Base-by-base conservation (phyloP, 2,329 filamentous ascomycete species). In the Gremmenia infestans region DNA sequence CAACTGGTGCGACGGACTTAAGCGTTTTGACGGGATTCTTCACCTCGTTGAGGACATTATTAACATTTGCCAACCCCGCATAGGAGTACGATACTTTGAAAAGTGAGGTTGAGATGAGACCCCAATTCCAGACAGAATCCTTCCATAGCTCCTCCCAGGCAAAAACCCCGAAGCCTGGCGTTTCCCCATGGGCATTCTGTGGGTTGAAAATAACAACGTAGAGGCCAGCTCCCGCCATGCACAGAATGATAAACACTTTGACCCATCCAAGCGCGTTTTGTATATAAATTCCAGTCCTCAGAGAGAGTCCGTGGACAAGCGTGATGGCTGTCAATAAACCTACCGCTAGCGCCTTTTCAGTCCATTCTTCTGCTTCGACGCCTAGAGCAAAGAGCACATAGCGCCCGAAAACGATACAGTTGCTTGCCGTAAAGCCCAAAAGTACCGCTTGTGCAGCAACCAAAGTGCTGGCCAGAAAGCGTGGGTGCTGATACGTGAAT, bases 81-180 rank as follows among this genome's bases (percentile, higher is more conserved):
- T 77, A 83, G 50, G 73, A 78, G 72, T 80, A 81, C 50, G 81
- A 74, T 19, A 82, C 78, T 59, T 82, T 81, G 66, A 81, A 79
- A 5, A 82, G 65, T 0, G 79, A 77, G 0, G 79, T 81, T 1
- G 74, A 71, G n/a, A 89, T 73, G 1, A 81, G 74, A 32, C 83
- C 83, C 78, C 83, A 87, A 64, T 81, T 85, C 85, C 86, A 89
- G 53, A 85, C 81, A 1, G 83, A 87, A 36, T 78, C 82, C 43
- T 81, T 75, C 83, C 84, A 88, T 0, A 88, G 63, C 0, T 74
- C 70, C 17, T 81, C 73, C 78, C 81, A 86, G 0, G 50, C 52
- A 15, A 65, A 17, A 7, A 54, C 23, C 9, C 23, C 28, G 53
- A 48, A 54, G 56, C 17, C 50, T 59, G 23, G 71, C 71, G 48